A percentile compares a stretch with the other conserved stretches of the same genome.
phyloP scores from a whole-genome alignment of 2,329 filamentous ascomycete species.

The Epichloe sp. region DNA sequence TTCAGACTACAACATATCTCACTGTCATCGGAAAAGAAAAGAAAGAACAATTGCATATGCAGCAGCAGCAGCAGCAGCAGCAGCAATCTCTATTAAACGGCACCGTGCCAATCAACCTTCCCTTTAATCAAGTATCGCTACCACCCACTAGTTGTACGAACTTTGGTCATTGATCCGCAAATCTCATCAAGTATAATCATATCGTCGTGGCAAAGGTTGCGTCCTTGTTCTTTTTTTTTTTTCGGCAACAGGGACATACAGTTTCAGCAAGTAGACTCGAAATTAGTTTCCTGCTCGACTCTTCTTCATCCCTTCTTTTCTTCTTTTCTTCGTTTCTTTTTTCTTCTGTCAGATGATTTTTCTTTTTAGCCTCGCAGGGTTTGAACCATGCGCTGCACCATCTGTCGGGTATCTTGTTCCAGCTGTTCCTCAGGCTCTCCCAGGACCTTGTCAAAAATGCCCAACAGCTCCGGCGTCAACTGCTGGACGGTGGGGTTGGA shows the following conservation, averaged over 20 bases:
- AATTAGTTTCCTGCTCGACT: neutral
- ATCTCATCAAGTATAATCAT: constrained; percentile 5
- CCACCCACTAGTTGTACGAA: neutral
- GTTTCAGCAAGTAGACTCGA: neutral
- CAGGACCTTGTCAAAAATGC: constrained; percentile 61
- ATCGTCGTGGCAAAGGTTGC: constrained; percentile 1
- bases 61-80: no score
- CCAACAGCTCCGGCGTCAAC: constrained; percentile 56
- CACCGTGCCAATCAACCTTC: neutral
- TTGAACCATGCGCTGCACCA: constrained; percentile 52
- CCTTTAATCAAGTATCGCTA: neutral
- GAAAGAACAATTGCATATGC: no score
- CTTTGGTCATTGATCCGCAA: constrained; percentile 4
- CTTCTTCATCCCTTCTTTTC: neutral
- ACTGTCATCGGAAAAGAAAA: no score
- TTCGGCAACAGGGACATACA: neutral
- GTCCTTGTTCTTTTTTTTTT: neutral
- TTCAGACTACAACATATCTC: no score
- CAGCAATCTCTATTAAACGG: neutral
- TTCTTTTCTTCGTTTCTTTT: neutral
- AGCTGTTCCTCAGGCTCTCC: constrained; percentile 62
- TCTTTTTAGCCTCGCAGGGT: constrained; percentile 15
- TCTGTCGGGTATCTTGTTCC: constrained; percentile 53
- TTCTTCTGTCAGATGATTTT: neutral
- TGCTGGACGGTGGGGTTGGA: constrained; percentile 56